Evolutionary conservation across 805 yeast genomes (phyloP), one percentile per base, ranked within the genome.

Genomic region (Sugiyamaella floridensis): DNA sequence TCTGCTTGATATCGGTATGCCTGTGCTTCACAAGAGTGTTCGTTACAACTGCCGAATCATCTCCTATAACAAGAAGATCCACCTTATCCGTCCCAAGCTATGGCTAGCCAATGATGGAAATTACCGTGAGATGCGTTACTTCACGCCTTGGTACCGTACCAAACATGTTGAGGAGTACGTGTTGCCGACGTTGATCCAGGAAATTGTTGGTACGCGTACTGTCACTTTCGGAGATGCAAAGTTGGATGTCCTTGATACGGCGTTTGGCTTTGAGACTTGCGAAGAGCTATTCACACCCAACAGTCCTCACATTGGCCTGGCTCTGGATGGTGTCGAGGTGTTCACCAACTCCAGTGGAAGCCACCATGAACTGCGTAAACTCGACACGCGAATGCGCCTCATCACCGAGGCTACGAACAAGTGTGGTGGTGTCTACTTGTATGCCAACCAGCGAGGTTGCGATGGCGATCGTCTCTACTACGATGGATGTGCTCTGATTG

Each of bases 101-200:
- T 84, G 89, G 79, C 76, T 93, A 48, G 98, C 98, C 15, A 95
- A 93, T 66, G 99, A 93, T 71, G 99, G 99, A 0, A 93, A 93
- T 67, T 93, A 95, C 71, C 80, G 99, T 48, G 99, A 93, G 68
- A 90, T 93, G 98, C 78, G 99, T 62, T 89, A 83, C 67, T 93
- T 93, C 69, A 87, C 96, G 0, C 97, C 98, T 11, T 93, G 99
- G 99, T 72, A 80, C 62, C 80, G 88, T 50, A 81, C 89, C 2
- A 81, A 84, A 60, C 78, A 81, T 55, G 85, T 83, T 45, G 98
- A 93, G 67, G 76, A 76, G 49, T 85, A 76, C 62, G 71, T 77
- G 29, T 75, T 95, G 54, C 99, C 99, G 2, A 76, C 83, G 51
- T 65, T 73, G 59, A 81, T 93, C 51, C 81, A 80, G 55, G 74